phyloP scores from a whole-genome alignment of 140 eudicot species.

The Stevia rebaudiana region DNA sequence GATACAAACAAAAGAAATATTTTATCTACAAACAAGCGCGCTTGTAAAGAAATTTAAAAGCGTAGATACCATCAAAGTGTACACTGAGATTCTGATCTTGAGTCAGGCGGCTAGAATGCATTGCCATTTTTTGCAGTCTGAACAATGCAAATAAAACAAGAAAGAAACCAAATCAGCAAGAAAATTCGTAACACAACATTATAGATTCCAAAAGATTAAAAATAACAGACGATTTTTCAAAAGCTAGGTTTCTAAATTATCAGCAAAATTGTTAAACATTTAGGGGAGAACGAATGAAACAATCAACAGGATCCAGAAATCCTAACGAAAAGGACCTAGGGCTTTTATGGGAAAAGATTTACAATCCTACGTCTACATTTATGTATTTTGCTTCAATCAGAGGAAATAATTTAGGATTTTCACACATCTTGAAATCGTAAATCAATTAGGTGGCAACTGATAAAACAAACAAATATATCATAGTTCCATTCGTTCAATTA shows the following conservation, averaged over 20 bases:
- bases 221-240: background rate
- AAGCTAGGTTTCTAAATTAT: background rate
- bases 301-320: background rate
- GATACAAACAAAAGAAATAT: background rate
- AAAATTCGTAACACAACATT: background rate
- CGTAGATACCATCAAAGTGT: conserved; percentile 45
- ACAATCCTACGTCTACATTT: background rate
- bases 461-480: background rate
- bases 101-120: conserved; percentile 37
- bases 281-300: background rate
- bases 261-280: background rate
- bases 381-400: background rate
- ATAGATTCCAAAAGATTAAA: too few relatives aligned
- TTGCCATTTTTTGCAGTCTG: conserved; percentile 42
- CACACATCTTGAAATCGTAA: background rate
- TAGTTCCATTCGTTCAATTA: background rate
- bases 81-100: conserved; percentile 65
- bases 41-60: background rate
- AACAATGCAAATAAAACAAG: background rate
- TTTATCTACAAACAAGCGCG: too few relatives aligned
- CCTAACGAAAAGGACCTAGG: background rate
- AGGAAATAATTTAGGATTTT: background rate
- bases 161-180: too few relatives aligned
- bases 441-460: background rate
- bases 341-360: background rate